These are phyloP conservation scores for Acer saccharum DNA, from an alignment of 345 rosid species.

Conservation along the genomic window DNA sequence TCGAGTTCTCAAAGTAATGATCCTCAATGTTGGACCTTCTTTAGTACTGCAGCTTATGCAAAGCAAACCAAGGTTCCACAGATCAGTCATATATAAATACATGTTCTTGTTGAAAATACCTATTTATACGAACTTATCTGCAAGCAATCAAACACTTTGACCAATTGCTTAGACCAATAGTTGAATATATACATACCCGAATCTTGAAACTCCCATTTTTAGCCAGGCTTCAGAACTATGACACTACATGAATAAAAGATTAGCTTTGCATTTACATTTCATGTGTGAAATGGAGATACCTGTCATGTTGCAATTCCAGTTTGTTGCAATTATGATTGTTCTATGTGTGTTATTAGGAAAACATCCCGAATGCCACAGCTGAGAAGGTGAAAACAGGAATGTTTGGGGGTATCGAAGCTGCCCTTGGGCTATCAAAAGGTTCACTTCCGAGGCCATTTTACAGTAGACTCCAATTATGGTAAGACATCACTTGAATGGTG, in stretches of 20 bases:
- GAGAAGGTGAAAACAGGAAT: conserved; percentile 73
- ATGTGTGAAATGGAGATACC: too few relatives aligned
- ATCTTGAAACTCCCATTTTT: too few relatives aligned
- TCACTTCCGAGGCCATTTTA: too few relatives aligned
- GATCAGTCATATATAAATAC: conserved; percentile 36
- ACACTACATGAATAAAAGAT: neutral
- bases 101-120: neutral
- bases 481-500: too few relatives aligned
- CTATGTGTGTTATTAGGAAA: conserved; percentile 53
- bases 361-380: conserved; percentile 68
- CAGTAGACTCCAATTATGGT: too few relatives aligned
- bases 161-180: neutral
- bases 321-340: neutral
- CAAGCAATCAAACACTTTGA: neutral
- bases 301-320: neutral
- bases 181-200: neutral
- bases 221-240: neutral
- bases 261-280: too few relatives aligned
- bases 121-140: neutral
- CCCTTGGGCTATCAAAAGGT: too few relatives aligned
- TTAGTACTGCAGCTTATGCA: conserved; percentile 81
- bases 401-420: conserved; percentile 71
- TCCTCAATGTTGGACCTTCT: conserved; percentile 83
- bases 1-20: conserved; percentile 28
- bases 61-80: conserved; percentile 90